Conservation (phyloP, 2,329 filamentous ascomycete genomes). For the Penicillium glabrum region DNA sequence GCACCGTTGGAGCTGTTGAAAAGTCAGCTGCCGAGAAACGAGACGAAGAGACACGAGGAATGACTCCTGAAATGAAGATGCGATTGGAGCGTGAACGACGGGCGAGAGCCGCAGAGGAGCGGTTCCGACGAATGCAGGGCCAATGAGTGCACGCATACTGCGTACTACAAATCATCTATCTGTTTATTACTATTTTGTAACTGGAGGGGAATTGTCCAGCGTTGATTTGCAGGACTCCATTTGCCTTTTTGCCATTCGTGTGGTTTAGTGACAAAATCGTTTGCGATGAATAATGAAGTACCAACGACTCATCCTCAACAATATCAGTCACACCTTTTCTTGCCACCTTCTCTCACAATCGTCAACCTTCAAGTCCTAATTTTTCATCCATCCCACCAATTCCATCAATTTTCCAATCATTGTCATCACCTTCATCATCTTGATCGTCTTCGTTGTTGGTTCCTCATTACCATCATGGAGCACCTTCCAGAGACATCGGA, state of each 20-base stretch:
- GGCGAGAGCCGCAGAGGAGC: conserved; percentile 87
- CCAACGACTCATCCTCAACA: not conserved
- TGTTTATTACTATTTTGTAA: not conserved
- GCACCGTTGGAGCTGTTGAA: conserved; percentile 58
- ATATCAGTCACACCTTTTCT: not conserved
- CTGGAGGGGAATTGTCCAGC: not conserved
- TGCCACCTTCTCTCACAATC: not conserved
- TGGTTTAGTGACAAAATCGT: not conserved
- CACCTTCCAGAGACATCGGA: too few species aligned
- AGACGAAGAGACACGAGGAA: conserved; percentile 78
- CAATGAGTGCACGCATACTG: conserved; percentile 10
- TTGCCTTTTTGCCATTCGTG: not conserved
- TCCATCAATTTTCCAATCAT: too few species aligned
- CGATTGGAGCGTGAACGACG: conserved; percentile 83
- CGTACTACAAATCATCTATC: not conserved
- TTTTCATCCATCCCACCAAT: too few species aligned
- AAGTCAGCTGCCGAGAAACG: conserved; percentile 79
- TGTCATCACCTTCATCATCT: too few species aligned
- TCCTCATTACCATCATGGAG: too few species aligned
- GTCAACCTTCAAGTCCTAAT: not conserved
- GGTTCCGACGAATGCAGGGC: conserved; percentile 67
- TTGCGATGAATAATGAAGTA: not conserved
- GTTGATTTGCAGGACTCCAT: not conserved
- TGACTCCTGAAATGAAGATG: conserved; percentile 85
- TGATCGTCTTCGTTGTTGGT: too few species aligned